A percentile compares a stretch with the other conserved stretches of the same genome.
These are phyloP conservation scores for Mucor lusitanicus DNA, from an alignment of 371 early-diverging fungal genomes.

Conservation along the genomic window DNA sequence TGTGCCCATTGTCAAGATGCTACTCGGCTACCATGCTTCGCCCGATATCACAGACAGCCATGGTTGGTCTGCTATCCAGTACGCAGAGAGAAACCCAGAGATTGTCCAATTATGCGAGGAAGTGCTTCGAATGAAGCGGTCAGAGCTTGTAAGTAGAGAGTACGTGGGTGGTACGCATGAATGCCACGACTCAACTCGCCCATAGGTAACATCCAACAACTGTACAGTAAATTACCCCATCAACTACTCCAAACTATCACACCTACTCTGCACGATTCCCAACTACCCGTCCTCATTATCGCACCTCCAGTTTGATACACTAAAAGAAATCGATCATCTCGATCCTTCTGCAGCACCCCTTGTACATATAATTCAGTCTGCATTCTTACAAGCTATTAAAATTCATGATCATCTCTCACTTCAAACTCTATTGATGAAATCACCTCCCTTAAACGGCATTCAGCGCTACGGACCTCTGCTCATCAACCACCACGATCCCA, in stretches of 20 bases:
- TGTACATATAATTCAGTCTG: conserved; percentile 47
- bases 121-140: conserved; percentile 52
- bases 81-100: conserved; percentile 62
- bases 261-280: conserved; percentile 49
- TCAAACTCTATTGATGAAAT: conserved; percentile 53
- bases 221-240: conserved; percentile 43
- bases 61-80: conserved; percentile 76
- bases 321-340: conserved; percentile 38
- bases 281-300: conserved; percentile 46
- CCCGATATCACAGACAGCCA: conserved; percentile 65
- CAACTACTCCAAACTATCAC: conserved; percentile 56
- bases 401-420: conserved; percentile 60
- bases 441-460: conserved; percentile 31
- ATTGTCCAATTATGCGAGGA: conserved; percentile 65
- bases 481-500: conserved; percentile 64
- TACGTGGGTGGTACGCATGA: not conserved
- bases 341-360: conserved; percentile 37
- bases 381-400: conserved; percentile 62
- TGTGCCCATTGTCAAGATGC: conserved; percentile 55
- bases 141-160: conserved; percentile 50
- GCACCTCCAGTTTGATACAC: conserved; percentile 44
- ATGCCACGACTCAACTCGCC: not conserved
- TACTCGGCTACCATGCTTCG: conserved; percentile 61
- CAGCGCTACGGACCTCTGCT: conserved; percentile 29
- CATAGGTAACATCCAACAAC: conserved; percentile 11